Conservation (phyloP, 1,284 basidiomycete genomes). For the Marasmius oreades region DNA sequence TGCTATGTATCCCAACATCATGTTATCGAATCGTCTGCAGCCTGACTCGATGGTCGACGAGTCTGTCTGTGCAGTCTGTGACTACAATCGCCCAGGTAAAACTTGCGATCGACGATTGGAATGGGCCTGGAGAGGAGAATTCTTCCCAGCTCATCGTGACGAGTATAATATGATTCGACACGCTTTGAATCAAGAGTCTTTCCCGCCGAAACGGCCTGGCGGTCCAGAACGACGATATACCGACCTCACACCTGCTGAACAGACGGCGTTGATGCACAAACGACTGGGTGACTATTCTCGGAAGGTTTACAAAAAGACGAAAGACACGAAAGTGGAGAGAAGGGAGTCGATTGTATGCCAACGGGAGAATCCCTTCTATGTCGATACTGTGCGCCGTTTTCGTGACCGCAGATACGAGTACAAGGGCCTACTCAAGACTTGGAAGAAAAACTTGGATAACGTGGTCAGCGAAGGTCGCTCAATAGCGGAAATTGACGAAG, state of each 20-base stretch:
- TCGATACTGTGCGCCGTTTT: constrained; percentile 97
- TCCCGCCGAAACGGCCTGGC: constrained; percentile 79
- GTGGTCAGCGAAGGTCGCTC: constrained; percentile 69
- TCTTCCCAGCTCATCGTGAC: constrained; percentile 96
- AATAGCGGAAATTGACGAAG: constrained; percentile 89
- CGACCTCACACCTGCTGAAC: constrained; percentile 86
- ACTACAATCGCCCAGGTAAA: constrained; percentile 97
- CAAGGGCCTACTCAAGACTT: constrained; percentile 98
- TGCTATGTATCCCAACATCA: constrained; percentile 99
- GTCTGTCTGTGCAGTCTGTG: constrained; percentile 95
- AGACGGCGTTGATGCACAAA: constrained; percentile 92
- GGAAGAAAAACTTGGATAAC: constrained; percentile 97
- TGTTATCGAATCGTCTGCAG: constrained; percentile 98
- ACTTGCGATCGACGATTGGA: constrained; percentile 91
- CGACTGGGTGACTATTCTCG: constrained; percentile 97
- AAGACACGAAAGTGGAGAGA: constrained; percentile 95
- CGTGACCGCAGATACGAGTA: constrained; percentile 98
- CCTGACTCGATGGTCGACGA: constrained; percentile 98
- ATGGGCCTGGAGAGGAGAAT: constrained; percentile 99
- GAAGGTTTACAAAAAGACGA: constrained; percentile 99
- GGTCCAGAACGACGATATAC: constrained; percentile 78
- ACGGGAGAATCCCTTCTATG: constrained; percentile 98
- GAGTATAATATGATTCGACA: constrained; percentile 99
- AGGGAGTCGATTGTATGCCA: constrained; percentile 97
- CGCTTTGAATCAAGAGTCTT: constrained; percentile 91